Base-by-base conservation (phyloP, 1,284 basidiomycete genomes). In the Austroboletus rostrupii region DNA sequence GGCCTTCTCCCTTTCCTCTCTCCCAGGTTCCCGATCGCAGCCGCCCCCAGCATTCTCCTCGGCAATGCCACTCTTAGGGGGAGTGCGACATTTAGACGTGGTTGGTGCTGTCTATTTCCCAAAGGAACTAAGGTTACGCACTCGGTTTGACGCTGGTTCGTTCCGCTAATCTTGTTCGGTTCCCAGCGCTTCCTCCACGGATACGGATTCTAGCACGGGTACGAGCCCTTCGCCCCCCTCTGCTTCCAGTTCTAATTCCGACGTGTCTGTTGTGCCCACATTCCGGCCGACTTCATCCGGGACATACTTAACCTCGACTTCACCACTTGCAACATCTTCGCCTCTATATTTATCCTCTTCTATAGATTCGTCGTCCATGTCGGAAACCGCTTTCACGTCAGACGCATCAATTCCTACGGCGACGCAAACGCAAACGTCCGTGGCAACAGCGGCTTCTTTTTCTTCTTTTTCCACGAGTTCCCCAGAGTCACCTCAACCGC, bases 161-260 rank as follows among this genome's bases (percentile, higher is more conserved):
- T 37, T 20, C n/a, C 5, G 23, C 33, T 64, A n/a, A 65, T 33
- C 26, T 32, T 31, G 12, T 28, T 51, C 23, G 16, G 26, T 39
- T 48, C 36, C 36, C 29, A 58, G 57, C n/a, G 26, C 28, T 38
- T 43, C 46, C 13, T 28, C 26, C 6, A 52, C 47, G 21, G 38
- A 47, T 38, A 43, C 50, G 21, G 41, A 33, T 41, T 35, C 54
- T 17, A 62, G 45, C 36, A 23, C 33, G 58, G 57, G 63, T 66
- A 58, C 46, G 61, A 52, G 53, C 55, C 31, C 48, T 40, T 48
- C 45, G 23, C 41, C 44, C 11, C 49, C 49, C 32, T 45, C 43
- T 19, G 1, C 40, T 50, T 47, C 45, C 42, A 41, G 43, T 47
- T 55, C 61, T 58, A 40, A 64, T 61, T 43, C 53, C 42, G 26